Evolutionary conservation across 768 basidiomycete genomes (phyloP), one percentile per base, ranked within the genome.

Genomic region (Lanmaoa rubissima): DNA sequence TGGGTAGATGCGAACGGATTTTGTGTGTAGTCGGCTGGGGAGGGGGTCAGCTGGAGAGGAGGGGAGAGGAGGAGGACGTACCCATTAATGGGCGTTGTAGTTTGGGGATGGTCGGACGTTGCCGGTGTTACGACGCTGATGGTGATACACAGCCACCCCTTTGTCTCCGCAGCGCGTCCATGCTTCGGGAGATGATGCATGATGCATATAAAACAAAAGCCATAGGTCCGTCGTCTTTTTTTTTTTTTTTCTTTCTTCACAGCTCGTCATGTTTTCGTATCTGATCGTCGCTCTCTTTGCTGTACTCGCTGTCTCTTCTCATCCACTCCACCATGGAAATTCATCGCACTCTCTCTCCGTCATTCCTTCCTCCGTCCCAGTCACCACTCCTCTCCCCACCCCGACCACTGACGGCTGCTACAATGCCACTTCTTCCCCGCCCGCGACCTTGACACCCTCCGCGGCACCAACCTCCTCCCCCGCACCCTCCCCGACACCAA

Each of bases 1-100:
- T 90, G 84, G 16, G 87, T 83, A 11, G 91, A 92, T 10, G 90
- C 86, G 73, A 94, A 94, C 0, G 92, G 92, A 62, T 94, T 92
- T 68, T 89, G 81, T 46, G 78, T 78, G 62, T 62, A 67, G 26
- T 68, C 74, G 65, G 61, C 59, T 65, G 47, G 17, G 40, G 21
- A 21, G 7, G 17, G 21, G 54, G 24, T 65, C 14, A 61, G 63
- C 36, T 35, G 16, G 19, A 11, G 2, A 4, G 21, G 1, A 11
- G 19, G 4, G 4, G 5, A 9, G 26, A 6, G 2, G 19, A 14
- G 28, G 5, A 7, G 5, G n/a, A 63, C 71, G 7, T 39, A 71
- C 72, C 26, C 71, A 73, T 70, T 13, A 28, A 28, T 28, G 34
- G 51, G 36, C 8, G 57, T 61, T 26, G 50, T 52, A 28, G 55